These are phyloP conservation scores for Rhizopogon salebrosus DNA, from an alignment of 768 basidiomycete species.

Conservation along the genomic window DNA sequence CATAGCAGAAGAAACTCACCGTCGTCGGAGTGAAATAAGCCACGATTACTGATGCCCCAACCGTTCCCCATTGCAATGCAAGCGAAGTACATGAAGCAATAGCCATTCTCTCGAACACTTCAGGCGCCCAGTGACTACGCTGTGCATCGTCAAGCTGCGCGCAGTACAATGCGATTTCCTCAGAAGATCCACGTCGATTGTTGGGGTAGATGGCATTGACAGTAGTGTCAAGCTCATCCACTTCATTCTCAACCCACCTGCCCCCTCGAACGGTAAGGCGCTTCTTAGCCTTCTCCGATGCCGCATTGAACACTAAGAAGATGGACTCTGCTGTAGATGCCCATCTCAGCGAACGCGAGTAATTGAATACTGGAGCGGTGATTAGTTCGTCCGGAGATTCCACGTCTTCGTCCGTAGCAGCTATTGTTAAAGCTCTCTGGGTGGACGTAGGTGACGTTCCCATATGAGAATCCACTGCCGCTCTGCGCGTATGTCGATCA, in stretches of 20 bases:
- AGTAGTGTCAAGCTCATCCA: too few species aligned
- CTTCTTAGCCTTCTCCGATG: slow-evolving; percentile 5
- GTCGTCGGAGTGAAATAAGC: slow-evolving; percentile 20
- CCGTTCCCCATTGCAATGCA: slow-evolving; percentile 19
- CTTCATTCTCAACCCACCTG: neutral
- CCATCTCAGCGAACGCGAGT: neutral
- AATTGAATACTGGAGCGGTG: neutral
- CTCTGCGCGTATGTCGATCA: slow-evolving; percentile 10
- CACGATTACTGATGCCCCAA: slow-evolving; percentile 17
- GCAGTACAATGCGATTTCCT: slow-evolving; percentile 11
- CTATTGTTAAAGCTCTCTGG: neutral
- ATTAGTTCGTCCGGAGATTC: neutral
- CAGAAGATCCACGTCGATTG: slow-evolving; percentile 5
- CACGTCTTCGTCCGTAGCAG: neutral
- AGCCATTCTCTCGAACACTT: slow-evolving; percentile 11
- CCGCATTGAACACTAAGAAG: neutral
- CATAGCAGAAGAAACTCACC: too few species aligned
- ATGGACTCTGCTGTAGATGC: neutral
- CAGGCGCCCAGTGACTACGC: slow-evolving; percentile 11
- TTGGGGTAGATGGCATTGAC: neutral
- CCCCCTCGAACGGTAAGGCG: slow-evolving; percentile 5
- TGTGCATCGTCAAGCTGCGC: neutral
- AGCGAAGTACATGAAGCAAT: slow-evolving; percentile 17
- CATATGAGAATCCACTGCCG: slow-evolving; percentile 13
- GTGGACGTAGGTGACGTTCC: neutral